phyloP scores from a whole-genome alignment of 2,329 filamentous ascomycete species.

The Chaetothyriales sp. region DNA sequence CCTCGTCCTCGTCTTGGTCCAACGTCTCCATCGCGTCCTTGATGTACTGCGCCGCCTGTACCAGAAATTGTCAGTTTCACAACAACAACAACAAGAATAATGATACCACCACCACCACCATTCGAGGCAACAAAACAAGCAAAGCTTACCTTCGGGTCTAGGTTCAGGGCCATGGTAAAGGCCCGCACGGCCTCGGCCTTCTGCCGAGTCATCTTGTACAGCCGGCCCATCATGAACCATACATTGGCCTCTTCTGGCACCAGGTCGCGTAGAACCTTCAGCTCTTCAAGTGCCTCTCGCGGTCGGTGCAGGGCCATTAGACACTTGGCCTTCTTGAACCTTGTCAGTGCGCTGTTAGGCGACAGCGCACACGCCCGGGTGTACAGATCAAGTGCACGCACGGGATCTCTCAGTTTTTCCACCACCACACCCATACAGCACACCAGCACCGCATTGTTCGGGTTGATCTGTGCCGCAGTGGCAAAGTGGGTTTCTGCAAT shows the following conservation, averaged over 20 bases:
- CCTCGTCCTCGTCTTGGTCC: conserved; percentile 56
- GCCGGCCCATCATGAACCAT: conserved; percentile 70
- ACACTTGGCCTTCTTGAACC: conserved; percentile 84
- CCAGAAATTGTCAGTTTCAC: neutral
- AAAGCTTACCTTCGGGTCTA: conserved; percentile 76
- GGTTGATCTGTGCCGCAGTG: conserved; percentile 76
- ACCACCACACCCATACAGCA: conserved; percentile 83
- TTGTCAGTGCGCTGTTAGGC: conserved; percentile 63
- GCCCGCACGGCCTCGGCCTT: conserved; percentile 70
- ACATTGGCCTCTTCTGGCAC: conserved; percentile 92
- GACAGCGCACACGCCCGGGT: conserved; percentile 67
- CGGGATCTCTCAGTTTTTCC: conserved; percentile 73
- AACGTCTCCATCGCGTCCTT: conserved; percentile 93
- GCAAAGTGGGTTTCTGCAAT: conserved; percentile 86
- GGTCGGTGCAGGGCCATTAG: conserved; percentile 59
- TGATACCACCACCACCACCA: too few species aligned
- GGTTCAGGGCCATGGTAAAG: conserved; percentile 84
- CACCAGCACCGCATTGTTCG: conserved; percentile 79
- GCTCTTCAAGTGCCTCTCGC: conserved; percentile 60
- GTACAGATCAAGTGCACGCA: conserved; percentile 66
- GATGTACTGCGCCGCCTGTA: conserved; percentile 75
- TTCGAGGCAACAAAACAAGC: neutral
- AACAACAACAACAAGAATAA: too few species aligned
- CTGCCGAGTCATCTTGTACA: conserved; percentile 44
- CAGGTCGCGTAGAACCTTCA: conserved; percentile 77